Conservation (phyloP, 768 basidiomycete genomes). For the Lentinula raphanica region DNA sequence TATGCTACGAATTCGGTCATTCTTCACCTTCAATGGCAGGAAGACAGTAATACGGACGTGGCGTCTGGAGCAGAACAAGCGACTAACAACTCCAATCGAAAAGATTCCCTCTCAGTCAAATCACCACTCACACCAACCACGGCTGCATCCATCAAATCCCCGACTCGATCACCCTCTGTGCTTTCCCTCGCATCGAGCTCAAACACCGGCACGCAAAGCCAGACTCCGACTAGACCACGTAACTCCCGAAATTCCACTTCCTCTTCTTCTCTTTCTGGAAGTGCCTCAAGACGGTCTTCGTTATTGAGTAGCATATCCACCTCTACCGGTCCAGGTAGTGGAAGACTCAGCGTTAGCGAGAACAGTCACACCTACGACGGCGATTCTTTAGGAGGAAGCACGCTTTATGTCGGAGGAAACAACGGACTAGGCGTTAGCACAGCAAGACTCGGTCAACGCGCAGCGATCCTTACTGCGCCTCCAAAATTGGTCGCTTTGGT, state of each 20-base stretch:
- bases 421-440: slow-evolving; percentile 29
- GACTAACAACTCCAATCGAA: neutral
- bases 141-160: slow-evolving; percentile 8
- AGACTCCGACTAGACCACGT: slow-evolving; percentile 34
- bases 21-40: slow-evolving; percentile 82
- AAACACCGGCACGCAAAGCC: slow-evolving; percentile 20
- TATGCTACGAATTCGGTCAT: slow-evolving; percentile 88
- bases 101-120: neutral
- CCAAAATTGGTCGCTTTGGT: slow-evolving; percentile 79
- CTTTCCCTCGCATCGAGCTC: slow-evolving; percentile 17
- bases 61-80: neutral
- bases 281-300: slow-evolving; percentile 10
- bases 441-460: slow-evolving; percentile 52
- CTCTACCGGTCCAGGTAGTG: neutral
- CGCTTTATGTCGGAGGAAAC: slow-evolving; percentile 10
- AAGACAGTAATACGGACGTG: slow-evolving; percentile 36
- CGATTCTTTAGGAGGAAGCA: slow-evolving; percentile 19
- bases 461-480: slow-evolving; percentile 76
- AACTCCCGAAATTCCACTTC: slow-evolving; percentile 30
- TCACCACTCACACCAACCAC: neutral
- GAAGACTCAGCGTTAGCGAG: slow-evolving; percentile 24
- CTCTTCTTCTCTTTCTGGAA: slow-evolving; percentile 35
- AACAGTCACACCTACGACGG: slow-evolving; percentile 33
- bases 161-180: slow-evolving; percentile 10
- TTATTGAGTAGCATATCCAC: slow-evolving; percentile 8